These are phyloP conservation scores for Ramularia endophylla DNA, from an alignment of 2,329 filamentous ascomycete species.

Conservation along the genomic window DNA sequence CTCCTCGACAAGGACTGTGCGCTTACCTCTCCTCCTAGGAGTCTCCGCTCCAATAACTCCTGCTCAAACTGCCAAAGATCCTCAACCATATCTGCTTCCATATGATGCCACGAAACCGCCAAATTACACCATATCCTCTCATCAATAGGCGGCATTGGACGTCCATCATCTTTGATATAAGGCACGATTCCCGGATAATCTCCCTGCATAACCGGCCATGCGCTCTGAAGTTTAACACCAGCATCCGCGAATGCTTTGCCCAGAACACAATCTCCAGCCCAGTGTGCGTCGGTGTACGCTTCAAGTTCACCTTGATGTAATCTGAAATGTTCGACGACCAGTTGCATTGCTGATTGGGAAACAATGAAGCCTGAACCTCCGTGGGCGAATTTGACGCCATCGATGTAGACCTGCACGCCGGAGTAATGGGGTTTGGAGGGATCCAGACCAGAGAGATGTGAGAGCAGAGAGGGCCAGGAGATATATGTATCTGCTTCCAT, in stretches of 20 bases:
- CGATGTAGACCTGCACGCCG: constrained; percentile 46
- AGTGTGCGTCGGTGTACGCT: constrained; percentile 29
- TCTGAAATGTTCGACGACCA: constrained; percentile 33
- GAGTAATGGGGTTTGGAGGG: constrained; percentile 44
- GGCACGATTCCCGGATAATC: no score
- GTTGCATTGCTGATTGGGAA: constrained; percentile 34
- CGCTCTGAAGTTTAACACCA: constrained; percentile 14
- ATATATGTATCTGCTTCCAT: constrained; percentile 55
- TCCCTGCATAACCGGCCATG: constrained; percentile 24
- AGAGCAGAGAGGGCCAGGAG: constrained; percentile 48
- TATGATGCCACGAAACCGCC: constrained; percentile 16
- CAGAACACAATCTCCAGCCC: constrained; percentile 24
- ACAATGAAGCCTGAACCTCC: constrained; percentile 39
- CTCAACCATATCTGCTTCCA: constrained; percentile 9
- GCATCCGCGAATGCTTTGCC: constrained; percentile 19
- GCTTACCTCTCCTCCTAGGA: no score
- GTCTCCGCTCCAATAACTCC: no score
- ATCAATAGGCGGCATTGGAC: no score
- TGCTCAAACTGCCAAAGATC: constrained; percentile 19
- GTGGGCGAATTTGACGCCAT: constrained; percentile 33
- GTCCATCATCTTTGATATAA: no score
- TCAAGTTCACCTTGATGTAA: no score
- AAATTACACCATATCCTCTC: constrained; percentile 21
- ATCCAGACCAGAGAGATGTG: constrained; percentile 48
- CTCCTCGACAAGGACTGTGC: no score